Base-by-base conservation (phyloP, 2,329 filamentous ascomycete genomes). In the Coniochaeta sp. region DNA sequence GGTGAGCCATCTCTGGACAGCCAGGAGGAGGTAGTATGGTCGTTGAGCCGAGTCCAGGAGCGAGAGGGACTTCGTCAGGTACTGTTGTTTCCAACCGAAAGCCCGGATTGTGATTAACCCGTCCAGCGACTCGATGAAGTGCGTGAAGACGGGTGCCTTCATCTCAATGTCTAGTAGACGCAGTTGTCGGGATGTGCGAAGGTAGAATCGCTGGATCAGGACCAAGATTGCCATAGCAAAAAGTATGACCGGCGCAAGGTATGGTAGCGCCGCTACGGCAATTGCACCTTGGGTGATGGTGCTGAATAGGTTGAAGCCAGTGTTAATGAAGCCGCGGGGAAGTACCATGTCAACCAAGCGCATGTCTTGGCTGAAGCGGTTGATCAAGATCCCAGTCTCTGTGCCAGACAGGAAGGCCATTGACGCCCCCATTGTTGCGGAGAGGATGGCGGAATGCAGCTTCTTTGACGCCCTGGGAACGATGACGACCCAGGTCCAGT, bases 61-160 rank as follows among this genome's bases (percentile, higher is more conserved):
- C 1, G 62, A 59, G 0, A 73, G 69, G 1, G 72, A 75, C 54
- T 76, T 74, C 14, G 73, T 64, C 0, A 72, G 68, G 34, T 77
- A 71, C 2, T 70, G 66, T 6, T 65, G 65, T n/a, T 74, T 71
- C 79, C 80, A 82, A 1, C 73, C 73, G 59, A 81, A 82, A 0
- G 81, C 76, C 9, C 81, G 77, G 44, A 84, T 76, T 0, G 77
- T 82, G 0, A 72, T 64, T 0, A 83, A 62, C 0, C 81, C 81
- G 5, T 72, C 69, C 0, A 81, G 66, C 0, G 77, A 77, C 62
- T 84, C 81, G 3, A 74, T 71, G 62, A 83, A 82, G 47, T 82
- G 77, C 0, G 79, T 77, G 64, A 79, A 81, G 0, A 83, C 50
- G 31, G 74, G 73, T 8, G 68, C 67, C 60, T 73, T 76, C 24